Evolutionary conservation across 179 eudicot species (phyloP).

Genomic region (Beta macrorhiza): DNA sequence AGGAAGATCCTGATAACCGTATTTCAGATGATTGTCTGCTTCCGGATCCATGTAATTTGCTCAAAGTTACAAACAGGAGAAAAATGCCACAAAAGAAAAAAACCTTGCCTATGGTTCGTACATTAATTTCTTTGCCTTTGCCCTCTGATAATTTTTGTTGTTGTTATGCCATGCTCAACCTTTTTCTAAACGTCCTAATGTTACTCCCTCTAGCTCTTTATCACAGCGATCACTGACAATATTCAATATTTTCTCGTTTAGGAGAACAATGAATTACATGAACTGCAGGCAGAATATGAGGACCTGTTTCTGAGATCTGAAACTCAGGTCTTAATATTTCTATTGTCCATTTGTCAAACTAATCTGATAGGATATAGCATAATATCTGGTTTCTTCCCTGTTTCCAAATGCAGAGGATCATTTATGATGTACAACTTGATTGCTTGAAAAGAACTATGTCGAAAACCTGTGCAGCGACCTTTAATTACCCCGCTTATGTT

Average conservation of each 20-base stretch:
- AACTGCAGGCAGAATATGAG: constrained; percentile 63
- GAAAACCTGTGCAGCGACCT: constrained; percentile 36
- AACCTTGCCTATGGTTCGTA: constrained; percentile 50
- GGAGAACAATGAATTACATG: constrained; percentile 56
- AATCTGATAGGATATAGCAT: neutral
- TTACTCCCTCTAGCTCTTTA: neutral
- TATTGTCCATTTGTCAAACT: constrained; percentile 2
- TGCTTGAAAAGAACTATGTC: constrained; percentile 57
- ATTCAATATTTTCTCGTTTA: constrained; percentile 29
- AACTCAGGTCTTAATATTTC: constrained; percentile 56
- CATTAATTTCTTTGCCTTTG: constrained; percentile 7
- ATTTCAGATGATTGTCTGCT: constrained; percentile 43
- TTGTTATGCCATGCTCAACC: neutral
- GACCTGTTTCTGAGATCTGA: constrained; percentile 62
- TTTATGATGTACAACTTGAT: constrained; percentile 65
- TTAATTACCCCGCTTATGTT: constrained; percentile 21
- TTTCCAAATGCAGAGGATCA: constrained; percentile 49
- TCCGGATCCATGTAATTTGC: constrained; percentile 69
- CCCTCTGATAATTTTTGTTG: neutral
- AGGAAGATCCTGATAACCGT: constrained; percentile 28
- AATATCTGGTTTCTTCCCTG: neutral
- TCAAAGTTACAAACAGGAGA: constrained; percentile 84
- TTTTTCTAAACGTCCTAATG: neutral
- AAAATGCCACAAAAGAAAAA: constrained; percentile 59
- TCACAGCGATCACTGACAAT: constrained; percentile 11